These are phyloP conservation scores for Verticillium nubilum DNA, from an alignment of 2,329 filamentous ascomycete genomes.

Conservation along the genomic window DNA sequence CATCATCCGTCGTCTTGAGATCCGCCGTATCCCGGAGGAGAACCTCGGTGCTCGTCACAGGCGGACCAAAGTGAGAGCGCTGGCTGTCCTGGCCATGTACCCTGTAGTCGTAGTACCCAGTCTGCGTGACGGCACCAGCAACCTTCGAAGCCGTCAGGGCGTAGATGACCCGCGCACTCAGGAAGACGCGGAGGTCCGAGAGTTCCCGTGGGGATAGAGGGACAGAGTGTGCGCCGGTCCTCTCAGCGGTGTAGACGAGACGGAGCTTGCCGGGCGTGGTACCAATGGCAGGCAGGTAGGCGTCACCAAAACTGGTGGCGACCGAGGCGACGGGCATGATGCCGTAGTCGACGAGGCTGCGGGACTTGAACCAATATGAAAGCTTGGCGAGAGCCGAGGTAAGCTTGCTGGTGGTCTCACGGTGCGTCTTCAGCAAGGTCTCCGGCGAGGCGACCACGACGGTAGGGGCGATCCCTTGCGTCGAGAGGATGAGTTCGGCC, in stretches of 20 bases:
- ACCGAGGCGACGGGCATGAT: conserved; percentile 62
- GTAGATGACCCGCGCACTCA: conserved; percentile 75
- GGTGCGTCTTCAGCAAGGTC: conserved; percentile 64
- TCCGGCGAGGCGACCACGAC: conserved; percentile 74
- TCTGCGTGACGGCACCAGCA: conserved; percentile 87
- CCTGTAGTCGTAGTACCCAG: conserved; percentile 82
- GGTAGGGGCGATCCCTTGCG: conserved; percentile 71
- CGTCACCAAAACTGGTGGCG: conserved; percentile 41
- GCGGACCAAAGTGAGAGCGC: conserved; percentile 72
- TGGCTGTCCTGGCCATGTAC: conserved; percentile 31
- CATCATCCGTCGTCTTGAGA: conserved; percentile 59
- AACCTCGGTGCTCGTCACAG: conserved; percentile 74
- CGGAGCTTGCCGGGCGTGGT: conserved; percentile 68
- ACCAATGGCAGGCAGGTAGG: conserved; percentile 55
- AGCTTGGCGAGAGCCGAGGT: conserved; percentile 59
- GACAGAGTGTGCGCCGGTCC: conserved; percentile 55
- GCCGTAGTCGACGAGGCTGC: conserved; percentile 63
- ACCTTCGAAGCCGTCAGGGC: conserved; percentile 76
- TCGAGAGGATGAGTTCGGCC: conserved; percentile 67
- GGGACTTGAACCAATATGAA: conserved; percentile 67
- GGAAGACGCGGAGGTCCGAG: conserved; percentile 77
- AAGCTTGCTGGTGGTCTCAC: conserved; percentile 52
- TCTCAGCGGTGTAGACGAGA: conserved; percentile 73
- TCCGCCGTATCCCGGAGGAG: conserved; percentile 59
- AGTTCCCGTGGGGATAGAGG: conserved; percentile 64